Evolutionary conservation across 2,329 filamentous ascomycete genomes (phyloP).

Genomic region (Phaeosphaeria sp.): DNA sequence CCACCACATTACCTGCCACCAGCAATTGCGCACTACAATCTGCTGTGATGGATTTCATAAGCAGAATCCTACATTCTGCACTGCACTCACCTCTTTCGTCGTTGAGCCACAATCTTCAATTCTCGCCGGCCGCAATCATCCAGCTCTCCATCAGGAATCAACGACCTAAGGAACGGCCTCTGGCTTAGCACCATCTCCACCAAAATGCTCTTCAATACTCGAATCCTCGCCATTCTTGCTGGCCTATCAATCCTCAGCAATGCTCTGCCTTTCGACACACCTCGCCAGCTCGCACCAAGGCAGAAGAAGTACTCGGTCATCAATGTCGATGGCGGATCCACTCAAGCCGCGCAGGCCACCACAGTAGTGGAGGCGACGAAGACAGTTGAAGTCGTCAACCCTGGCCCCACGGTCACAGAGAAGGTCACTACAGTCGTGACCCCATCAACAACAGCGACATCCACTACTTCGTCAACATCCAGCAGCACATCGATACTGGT

Average conservation of each 20-base stretch:
- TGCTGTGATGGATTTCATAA: conserved; percentile 29
- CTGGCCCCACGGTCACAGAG: conserved; percentile 31
- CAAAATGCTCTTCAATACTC: conserved; percentile 37
- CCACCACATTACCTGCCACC: conserved; percentile 40
- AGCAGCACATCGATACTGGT: conserved; percentile 15
- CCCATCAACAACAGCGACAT: conserved; percentile 10
- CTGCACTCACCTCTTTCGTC: neutral
- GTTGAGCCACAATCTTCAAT: neutral
- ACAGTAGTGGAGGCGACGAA: conserved; percentile 33
- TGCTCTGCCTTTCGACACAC: conserved; percentile 36
- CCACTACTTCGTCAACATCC: conserved; percentile 15
- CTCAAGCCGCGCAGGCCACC: conserved; percentile 24
- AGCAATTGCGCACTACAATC: conserved; percentile 19
- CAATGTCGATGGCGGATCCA: conserved; percentile 48
- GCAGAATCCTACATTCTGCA: neutral
- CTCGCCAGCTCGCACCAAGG: conserved; percentile 25
- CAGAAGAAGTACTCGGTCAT: conserved; percentile 48
- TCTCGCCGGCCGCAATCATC: neutral
- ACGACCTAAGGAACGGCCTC: neutral
- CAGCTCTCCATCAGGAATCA: conserved; percentile 15
- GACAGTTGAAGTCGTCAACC: conserved; percentile 33
- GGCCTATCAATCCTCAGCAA: conserved; percentile 29
- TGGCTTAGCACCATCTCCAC: conserved; percentile 5
- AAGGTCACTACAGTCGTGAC: conserved; percentile 29
- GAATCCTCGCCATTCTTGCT: conserved; percentile 24